Base-by-base conservation (phyloP, 768 basidiomycete species). In the Phylloporus sp. region DNA sequence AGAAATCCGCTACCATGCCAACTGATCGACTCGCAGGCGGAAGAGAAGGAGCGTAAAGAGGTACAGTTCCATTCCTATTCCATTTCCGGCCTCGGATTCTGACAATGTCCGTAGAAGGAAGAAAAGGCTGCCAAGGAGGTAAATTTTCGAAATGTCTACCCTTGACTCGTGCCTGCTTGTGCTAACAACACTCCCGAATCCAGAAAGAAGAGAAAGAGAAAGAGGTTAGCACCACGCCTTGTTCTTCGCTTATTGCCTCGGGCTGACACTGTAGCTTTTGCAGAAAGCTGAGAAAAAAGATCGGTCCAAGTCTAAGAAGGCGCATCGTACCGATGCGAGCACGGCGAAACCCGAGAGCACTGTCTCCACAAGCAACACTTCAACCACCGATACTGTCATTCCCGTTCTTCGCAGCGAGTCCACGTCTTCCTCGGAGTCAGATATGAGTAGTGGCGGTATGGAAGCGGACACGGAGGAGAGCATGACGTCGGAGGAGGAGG, bases 401-500 rank as follows among this genome's bases (percentile, higher is more conserved):
- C 54, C 63, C 20, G 45, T 65, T 53, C 20, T 50, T 40, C 51
- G 46, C 52, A 54, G 57, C 64, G 41, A 72, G 58, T 58, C 69
- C 72, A 64, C 72, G 39, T 76, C 80, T 23, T 78, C 73, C 55
- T 85, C 81, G 38, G 83, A 83, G 61, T 79, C 79, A 24, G 85
- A 85, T 59, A 75, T 67, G 51, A 80, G 73, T 63, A 82, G 76
- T 16, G 81, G 80, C 13, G 76, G 74, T 18, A 77, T 77, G 47
- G 88, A 88, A 52, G 86, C 84, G 8, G 88, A 90, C 61, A 80
- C 80, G 22, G 88, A 90, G 67, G 85, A 84, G 62, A 87, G 85
- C 61, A 72, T 85, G 57, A 84, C 86, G 4, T 87, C 86, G 29
- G 88, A 89, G 59, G 87, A 77, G 50, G 80, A 88, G 61, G 63